A percentile compares a stretch with the other conserved stretches of the same genome.
Conservation (phyloP, 2,329 filamentous ascomycete genomes). For the Fusarium vanettenii region DNA sequence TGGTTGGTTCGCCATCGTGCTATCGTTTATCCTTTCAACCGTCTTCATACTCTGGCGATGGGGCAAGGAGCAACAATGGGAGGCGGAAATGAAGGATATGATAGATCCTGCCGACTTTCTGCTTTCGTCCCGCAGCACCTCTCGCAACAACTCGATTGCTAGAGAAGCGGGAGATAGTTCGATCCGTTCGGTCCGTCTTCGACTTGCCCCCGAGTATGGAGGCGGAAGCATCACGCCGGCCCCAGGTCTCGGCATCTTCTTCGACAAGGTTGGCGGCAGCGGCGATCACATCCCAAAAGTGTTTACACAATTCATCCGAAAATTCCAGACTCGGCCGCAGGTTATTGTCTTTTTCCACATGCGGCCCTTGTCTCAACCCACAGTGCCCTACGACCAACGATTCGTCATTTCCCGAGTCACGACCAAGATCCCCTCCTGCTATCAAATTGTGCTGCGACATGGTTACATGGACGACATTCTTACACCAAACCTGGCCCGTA, state of each 20-base stretch:
- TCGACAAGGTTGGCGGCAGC: constrained; percentile 80
- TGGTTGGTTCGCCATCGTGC: constrained; percentile 80
- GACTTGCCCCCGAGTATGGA: constrained; percentile 54
- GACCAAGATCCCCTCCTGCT: constrained; percentile 69
- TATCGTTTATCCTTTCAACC: constrained; percentile 70
- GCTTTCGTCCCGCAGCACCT: constrained; percentile 39
- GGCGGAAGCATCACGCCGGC: constrained; percentile 59
- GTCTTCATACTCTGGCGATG: constrained; percentile 82
- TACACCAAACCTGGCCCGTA: constrained; percentile 68
- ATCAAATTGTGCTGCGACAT: constrained; percentile 76
- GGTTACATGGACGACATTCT: constrained; percentile 80
- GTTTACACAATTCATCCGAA: constrained; percentile 78
- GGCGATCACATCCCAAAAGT: constrained; percentile 54
- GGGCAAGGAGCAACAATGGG: constrained; percentile 83
- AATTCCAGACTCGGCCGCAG: constrained; percentile 75
- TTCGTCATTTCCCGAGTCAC: constrained; percentile 58
- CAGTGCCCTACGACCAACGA: constrained; percentile 60
- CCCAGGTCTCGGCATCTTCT: constrained; percentile 76
- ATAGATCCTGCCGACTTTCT: constrained; percentile 59
- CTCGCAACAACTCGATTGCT: constrained; percentile 39
- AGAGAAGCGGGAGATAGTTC: constrained; percentile 27
- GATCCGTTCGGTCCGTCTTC: constrained; percentile 35
- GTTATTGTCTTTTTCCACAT: constrained; percentile 82
- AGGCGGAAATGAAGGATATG: constrained; percentile 72
- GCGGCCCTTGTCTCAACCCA: constrained; percentile 70